Conservation (phyloP, 768 basidiomycete species). For the Crassisporium funariophilum region DNA sequence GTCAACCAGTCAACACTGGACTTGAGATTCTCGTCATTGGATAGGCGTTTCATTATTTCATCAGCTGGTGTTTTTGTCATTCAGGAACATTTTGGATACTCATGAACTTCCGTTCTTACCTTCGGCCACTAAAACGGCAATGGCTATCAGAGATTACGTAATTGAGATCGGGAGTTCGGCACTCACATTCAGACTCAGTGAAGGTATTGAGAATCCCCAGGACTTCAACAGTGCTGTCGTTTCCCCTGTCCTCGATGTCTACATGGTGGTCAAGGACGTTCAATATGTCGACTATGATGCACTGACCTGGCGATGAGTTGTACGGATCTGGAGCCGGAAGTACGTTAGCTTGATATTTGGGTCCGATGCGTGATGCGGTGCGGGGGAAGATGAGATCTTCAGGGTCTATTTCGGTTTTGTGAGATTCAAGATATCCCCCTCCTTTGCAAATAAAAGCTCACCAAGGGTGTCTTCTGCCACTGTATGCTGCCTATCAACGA, state of each 20-base stretch:
- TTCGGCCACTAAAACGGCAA: slow-evolving; percentile 49
- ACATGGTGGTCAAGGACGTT: slow-evolving; percentile 16
- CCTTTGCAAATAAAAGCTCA: slow-evolving; percentile 32
- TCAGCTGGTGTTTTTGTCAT: slow-evolving; percentile 52
- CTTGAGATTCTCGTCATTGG: slow-evolving; percentile 51
- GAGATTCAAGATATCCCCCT: slow-evolving; percentile 11
- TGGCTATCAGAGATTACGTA: slow-evolving; percentile 24
- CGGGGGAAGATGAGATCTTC: slow-evolving; percentile 97
- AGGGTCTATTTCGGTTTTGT: slow-evolving; percentile 60
- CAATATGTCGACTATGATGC: neutral
- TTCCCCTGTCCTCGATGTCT: slow-evolving; percentile 68
- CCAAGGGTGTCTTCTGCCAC: slow-evolving; percentile 91
- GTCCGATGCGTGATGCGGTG: slow-evolving; percentile 86
- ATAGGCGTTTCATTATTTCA: slow-evolving; percentile 58
- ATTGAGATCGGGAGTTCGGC: slow-evolving; percentile 19
- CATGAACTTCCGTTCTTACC: slow-evolving; percentile 38
- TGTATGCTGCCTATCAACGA: slow-evolving; percentile 70
- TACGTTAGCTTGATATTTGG: slow-evolving; percentile 78
- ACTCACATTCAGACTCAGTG: slow-evolving; percentile 67
- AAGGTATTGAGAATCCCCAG: slow-evolving; percentile 66
- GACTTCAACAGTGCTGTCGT: slow-evolving; percentile 74
- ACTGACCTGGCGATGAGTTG: slow-evolving; percentile 40
- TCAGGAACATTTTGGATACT: slow-evolving; percentile 1
- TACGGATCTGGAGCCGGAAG: slow-evolving; percentile 47
- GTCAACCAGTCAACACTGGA: slow-evolving; percentile 81